Conservation (phyloP, 2,329 filamentous ascomycete genomes). For the Colletotrichum eleusines region DNA sequence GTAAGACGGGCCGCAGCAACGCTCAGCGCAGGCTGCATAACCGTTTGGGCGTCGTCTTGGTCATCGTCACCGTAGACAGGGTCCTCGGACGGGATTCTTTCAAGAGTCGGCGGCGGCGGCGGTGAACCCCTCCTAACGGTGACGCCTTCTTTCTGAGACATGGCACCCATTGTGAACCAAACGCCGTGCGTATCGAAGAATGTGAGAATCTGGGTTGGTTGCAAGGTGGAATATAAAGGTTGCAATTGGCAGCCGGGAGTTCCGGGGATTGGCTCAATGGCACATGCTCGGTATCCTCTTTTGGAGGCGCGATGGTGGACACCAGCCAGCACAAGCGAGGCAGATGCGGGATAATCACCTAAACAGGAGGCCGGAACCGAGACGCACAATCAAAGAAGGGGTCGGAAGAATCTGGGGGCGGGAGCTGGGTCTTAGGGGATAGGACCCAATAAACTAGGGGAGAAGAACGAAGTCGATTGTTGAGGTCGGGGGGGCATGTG, state of each 20-base stretch:
- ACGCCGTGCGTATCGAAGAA: background rate
- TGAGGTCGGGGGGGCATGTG: background rate
- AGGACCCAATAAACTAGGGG: constrained; percentile 7
- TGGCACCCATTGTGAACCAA: constrained; percentile 25
- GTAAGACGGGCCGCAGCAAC: constrained; percentile 67
- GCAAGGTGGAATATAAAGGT: constrained; percentile 25
- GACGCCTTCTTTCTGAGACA: constrained; percentile 35
- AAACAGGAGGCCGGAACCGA: constrained; percentile 24
- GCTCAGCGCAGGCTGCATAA: constrained; percentile 71
- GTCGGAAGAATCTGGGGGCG: constrained; percentile 14
- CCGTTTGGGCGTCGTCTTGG: constrained; percentile 69
- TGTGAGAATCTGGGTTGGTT: background rate
- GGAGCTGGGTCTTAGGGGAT: constrained; percentile 4
- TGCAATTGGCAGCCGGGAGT: constrained; percentile 34
- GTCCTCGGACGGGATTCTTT: constrained; percentile 47
- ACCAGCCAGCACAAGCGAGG: constrained; percentile 37
- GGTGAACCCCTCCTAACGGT: constrained; percentile 15
- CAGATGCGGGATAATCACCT: constrained; percentile 25
- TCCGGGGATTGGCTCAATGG: constrained; percentile 35
- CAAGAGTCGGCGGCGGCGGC: constrained; percentile 25
- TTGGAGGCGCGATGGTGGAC: constrained; percentile 36
- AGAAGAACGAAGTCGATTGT: background rate
- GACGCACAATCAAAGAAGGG: background rate
- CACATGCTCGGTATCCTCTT: constrained; percentile 40
- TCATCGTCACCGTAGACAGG: constrained; percentile 52